These are phyloP conservation scores for Coniochaeta sp. DNA, from an alignment of 2,329 filamentous ascomycete species.

Conservation along the genomic window DNA sequence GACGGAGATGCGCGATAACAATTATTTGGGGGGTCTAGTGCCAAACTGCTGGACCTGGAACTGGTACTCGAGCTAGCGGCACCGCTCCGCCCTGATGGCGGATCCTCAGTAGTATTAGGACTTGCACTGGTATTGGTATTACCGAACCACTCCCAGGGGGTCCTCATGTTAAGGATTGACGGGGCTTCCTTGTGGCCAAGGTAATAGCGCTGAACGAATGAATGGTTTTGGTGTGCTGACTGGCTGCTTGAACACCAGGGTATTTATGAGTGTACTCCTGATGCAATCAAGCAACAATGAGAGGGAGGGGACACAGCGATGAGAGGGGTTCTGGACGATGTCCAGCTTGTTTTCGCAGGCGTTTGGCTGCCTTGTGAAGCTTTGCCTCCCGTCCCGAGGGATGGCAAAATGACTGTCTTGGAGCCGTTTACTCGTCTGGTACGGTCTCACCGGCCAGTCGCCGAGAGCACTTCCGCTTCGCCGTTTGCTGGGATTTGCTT, in stretches of 20 bases:
- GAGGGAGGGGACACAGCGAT: too few relatives aligned
- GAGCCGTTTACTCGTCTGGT: background rate
- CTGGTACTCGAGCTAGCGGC: background rate
- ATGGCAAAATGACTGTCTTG: too few relatives aligned
- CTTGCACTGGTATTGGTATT: background rate
- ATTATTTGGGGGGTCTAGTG: conserved; percentile 23
- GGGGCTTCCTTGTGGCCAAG: background rate
- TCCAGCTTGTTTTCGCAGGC: background rate
- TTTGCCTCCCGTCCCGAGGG: background rate
- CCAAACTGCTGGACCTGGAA: conserved; percentile 7
- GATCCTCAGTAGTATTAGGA: background rate
- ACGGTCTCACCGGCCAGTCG: background rate
- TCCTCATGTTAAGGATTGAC: background rate
- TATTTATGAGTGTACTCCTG: too few relatives aligned
- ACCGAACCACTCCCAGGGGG: background rate
- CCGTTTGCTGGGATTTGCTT: background rate
- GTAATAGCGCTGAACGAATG: background rate
- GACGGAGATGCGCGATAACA: conserved; percentile 28
- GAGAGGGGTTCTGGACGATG: background rate
- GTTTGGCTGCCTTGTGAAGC: background rate
- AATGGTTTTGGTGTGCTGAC: background rate
- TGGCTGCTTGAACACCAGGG: background rate
- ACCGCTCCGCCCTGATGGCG: conserved; percentile 4
- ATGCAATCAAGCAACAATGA: too few relatives aligned
- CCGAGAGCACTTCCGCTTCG: background rate